Evolutionary conservation across 345 rosid species (phyloP).

Genomic region (Arabis alpina): DNA sequence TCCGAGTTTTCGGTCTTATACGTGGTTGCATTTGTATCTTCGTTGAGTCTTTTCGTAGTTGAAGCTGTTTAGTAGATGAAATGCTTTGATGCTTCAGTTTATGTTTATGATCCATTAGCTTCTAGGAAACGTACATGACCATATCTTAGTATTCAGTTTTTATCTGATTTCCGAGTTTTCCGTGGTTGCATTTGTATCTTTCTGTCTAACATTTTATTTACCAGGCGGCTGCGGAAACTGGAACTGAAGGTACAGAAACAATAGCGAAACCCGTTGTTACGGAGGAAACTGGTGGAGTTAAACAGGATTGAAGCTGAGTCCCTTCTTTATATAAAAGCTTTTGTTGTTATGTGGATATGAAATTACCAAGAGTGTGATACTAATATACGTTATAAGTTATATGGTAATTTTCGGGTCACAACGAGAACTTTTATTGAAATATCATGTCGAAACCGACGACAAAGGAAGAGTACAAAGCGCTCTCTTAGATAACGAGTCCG

Average conservation of each 20-base stretch:
- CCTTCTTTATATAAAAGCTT: slow-evolving; percentile 29
- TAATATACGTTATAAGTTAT: not conserved
- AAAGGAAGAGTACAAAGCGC: too few species aligned
- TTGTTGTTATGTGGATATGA: slow-evolving; percentile 27
- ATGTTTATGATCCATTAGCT: too few species aligned
- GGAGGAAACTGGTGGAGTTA: slow-evolving; percentile 27
- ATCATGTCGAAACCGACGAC: too few species aligned
- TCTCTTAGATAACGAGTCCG: too few species aligned
- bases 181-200: slow-evolving; percentile 7
- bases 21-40: slow-evolving; percentile 4
- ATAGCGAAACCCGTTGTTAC: slow-evolving; percentile 18
- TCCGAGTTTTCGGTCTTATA: not conserved
- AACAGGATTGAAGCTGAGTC: slow-evolving; percentile 40
- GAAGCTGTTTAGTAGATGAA: too few species aligned
- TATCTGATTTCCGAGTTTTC: slow-evolving; percentile 1
- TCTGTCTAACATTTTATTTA: not conserved
- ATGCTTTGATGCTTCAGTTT: too few species aligned
- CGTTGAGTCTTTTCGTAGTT: too few species aligned
- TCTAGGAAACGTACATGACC: too few species aligned
- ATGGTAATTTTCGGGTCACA: slow-evolving; percentile 17
- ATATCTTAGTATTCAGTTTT: too few species aligned
- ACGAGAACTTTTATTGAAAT: too few species aligned
- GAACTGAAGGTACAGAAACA: slow-evolving; percentile 32
- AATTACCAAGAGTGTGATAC: not conserved
- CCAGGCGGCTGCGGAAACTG: slow-evolving; percentile 37